phyloP scores from a whole-genome alignment of 352 stramenopile genomes.

The Phytophthora colocasiae region DNA sequence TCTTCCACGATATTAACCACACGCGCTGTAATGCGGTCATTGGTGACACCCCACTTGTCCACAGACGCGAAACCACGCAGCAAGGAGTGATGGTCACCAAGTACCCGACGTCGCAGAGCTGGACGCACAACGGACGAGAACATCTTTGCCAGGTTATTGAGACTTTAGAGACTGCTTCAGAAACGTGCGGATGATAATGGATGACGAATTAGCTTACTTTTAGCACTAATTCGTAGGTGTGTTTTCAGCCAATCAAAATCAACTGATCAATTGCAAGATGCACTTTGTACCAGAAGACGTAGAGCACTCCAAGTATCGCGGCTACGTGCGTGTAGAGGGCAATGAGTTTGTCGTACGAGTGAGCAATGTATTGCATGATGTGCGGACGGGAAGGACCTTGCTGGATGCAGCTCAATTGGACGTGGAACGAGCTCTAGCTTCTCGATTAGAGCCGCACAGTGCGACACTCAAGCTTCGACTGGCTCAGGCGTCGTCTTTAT shows the following conservation, averaged over 20 bases:
- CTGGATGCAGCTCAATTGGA: slow-evolving; percentile 57
- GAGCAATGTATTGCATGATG: slow-evolving; percentile 39
- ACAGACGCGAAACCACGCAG: slow-evolving; percentile 36
- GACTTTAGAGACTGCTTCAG: slow-evolving; percentile 18
- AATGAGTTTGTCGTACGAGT: slow-evolving; percentile 66
- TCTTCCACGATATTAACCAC: slow-evolving; percentile 67
- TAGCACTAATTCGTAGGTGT: not conserved
- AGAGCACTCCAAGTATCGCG: slow-evolving; percentile 46
- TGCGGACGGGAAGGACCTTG: slow-evolving; percentile 17
- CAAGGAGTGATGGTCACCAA: slow-evolving; percentile 8
- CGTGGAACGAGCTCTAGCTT: slow-evolving; percentile 60
- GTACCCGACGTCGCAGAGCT: slow-evolving; percentile 3
- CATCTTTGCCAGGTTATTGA: slow-evolving; percentile 18
- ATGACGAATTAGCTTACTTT: not conserved
- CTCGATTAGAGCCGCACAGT: slow-evolving; percentile 48
- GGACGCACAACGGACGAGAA: slow-evolving; percentile 23
- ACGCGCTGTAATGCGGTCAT: slow-evolving; percentile 63
- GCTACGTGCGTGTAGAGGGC: slow-evolving; percentile 58
- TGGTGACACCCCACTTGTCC: slow-evolving; percentile 63
- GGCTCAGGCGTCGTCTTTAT: slow-evolving; percentile 61
- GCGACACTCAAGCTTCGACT: slow-evolving; percentile 66
- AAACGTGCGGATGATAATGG: slow-evolving; percentile 18
- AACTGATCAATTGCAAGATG: slow-evolving; percentile 11
- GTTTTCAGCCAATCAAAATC: not conserved
- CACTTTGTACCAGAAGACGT: slow-evolving; percentile 59